These are phyloP conservation scores for Chalciporus sp. DNA, from an alignment of 1,284 basidiomycete genomes.

Conservation along the genomic window DNA sequence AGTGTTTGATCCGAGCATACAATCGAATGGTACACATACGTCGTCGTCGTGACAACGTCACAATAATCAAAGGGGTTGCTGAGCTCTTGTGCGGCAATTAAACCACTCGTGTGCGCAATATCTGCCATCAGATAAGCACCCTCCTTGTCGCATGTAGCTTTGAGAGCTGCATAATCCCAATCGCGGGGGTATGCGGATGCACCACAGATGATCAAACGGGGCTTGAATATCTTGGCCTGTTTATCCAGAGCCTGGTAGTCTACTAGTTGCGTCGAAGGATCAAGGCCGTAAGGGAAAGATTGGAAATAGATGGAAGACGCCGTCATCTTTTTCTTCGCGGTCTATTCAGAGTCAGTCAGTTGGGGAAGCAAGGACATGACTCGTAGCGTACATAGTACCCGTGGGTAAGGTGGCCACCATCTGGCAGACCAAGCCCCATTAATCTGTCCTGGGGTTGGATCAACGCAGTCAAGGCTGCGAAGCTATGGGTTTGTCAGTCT, in stretches of 20 bases:
- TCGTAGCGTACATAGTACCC: constrained; percentile 82
- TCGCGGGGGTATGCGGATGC: constrained; percentile 98
- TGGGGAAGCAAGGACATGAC: constrained; percentile 32
- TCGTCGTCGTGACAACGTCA: constrained; percentile 97
- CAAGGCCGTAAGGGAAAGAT: constrained; percentile 94
- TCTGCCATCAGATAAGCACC: constrained; percentile 94
- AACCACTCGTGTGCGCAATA: constrained; percentile 97
- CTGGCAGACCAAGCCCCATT: constrained; percentile 98
- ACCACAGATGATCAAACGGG: constrained; percentile 94
- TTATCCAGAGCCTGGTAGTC: constrained; percentile 86
- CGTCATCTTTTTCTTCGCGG: constrained; percentile 99
- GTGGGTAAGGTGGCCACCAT: constrained; percentile 98
- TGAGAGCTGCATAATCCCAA: constrained; percentile 91
- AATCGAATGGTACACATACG: constrained; percentile 48
- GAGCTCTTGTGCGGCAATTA: constrained; percentile 92
- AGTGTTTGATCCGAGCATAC: background rate
- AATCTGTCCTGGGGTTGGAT: constrained; percentile 98
- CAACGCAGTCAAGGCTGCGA: constrained; percentile 95
- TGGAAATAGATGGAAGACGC: constrained; percentile 99
- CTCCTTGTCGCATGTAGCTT: constrained; percentile 84
- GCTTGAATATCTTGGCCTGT: constrained; percentile 97
- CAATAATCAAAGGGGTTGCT: constrained; percentile 96
- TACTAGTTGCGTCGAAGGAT: constrained; percentile 84
- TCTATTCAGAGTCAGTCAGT: constrained; percentile 50
- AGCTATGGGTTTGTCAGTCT: constrained; percentile 53